A percentile compares a stretch with the other conserved stretches of the same genome.
Conservation (phyloP, 352 stramenopile genomes). For the Phytophthora aleatoria region DNA sequence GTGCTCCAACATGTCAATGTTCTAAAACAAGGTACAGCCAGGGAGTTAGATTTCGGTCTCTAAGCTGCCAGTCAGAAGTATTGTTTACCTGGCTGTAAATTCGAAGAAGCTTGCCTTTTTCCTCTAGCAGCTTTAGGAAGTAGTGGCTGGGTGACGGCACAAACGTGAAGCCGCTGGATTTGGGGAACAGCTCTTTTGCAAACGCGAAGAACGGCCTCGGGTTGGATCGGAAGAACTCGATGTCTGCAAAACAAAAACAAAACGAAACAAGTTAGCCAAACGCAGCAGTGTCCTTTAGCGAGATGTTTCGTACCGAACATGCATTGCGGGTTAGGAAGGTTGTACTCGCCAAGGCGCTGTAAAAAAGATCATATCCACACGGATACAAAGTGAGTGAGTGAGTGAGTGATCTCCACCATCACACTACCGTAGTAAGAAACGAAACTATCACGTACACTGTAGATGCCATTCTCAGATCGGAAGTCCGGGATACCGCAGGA, state of each 20-base stretch:
- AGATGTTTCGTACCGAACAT: conserved; percentile 71
- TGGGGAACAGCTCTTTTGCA: conserved; percentile 88
- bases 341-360: conserved; percentile 80
- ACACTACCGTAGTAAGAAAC: neutral
- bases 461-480: conserved; percentile 92
- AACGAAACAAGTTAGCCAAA: conserved; percentile 45
- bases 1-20: conserved; percentile 98
- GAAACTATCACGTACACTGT: conserved; percentile 71
- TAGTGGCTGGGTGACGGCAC: conserved; percentile 93
- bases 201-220: conserved; percentile 98
- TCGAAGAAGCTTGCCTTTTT: conserved; percentile 92
- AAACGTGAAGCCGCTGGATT: conserved; percentile 83
- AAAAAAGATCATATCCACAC: neutral
- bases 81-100: conserved; percentile 88
- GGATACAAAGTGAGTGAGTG: conserved; percentile 7
- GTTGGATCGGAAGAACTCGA: conserved; percentile 97
- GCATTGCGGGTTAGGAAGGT: conserved; percentile 84
- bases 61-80: neutral
- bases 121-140: conserved; percentile 94
- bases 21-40: conserved; percentile 64
- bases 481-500: conserved; percentile 99
- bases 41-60: neutral
- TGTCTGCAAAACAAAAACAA: conserved; percentile 62
- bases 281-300: neutral
- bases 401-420: conserved; percentile 5